Evolutionary conservation across 306 rosid genomes (phyloP).

Genomic region (Lithocarpus polystachyus): DNA sequence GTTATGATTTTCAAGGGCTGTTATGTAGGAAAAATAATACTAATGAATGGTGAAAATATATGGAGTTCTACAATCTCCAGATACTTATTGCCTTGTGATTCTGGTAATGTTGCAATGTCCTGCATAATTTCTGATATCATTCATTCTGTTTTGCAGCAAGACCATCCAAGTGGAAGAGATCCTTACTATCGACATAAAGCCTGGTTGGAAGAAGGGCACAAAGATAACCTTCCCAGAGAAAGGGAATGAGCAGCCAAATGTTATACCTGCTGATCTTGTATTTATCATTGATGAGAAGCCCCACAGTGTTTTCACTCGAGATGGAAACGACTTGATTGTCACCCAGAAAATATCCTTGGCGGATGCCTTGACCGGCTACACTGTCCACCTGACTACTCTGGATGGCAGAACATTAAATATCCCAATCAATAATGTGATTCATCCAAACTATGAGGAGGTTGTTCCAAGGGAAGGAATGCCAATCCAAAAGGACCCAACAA

Average conservation of each 20-base stretch:
- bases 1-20: neutral
- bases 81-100: neutral
- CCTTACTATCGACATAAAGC: slow-evolving; percentile 50
- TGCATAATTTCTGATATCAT: neutral
- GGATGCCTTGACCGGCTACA: slow-evolving; percentile 56
- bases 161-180: slow-evolving; percentile 52
- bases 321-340: slow-evolving; percentile 48
- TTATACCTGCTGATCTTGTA: slow-evolving; percentile 45
- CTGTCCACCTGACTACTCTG: slow-evolving; percentile 48
- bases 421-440: slow-evolving; percentile 48
- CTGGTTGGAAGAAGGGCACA: slow-evolving; percentile 74
- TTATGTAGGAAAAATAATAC: neutral
- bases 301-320: slow-evolving; percentile 43
- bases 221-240: slow-evolving; percentile 64
- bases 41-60: neutral
- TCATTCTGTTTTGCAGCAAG: slow-evolving; percentile 28
- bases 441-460: slow-evolving; percentile 56
- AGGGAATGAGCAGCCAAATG: slow-evolving; percentile 51
- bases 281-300: slow-evolving; percentile 53
- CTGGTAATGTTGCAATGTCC: neutral
- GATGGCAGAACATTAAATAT: slow-evolving; percentile 50
- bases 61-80: neutral
- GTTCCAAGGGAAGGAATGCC: slow-evolving; percentile 66
- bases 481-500: slow-evolving; percentile 51
- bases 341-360: slow-evolving; percentile 44